Conservation (phyloP, 495 filamentous ascomycete genomes). For the Aspergillus sclerotioniger region DNA sequence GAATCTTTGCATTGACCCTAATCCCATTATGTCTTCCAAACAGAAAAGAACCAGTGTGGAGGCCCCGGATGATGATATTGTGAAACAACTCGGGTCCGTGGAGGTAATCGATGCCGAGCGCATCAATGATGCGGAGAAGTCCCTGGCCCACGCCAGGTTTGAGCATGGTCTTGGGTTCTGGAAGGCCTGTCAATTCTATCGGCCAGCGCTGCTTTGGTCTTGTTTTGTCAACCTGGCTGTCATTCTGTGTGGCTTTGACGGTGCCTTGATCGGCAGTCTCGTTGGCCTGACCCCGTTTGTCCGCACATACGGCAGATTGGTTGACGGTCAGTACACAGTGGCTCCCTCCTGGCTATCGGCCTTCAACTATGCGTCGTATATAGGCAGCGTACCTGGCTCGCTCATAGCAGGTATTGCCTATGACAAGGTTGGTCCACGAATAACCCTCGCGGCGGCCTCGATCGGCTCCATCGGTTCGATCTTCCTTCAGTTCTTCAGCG, state of each 20-base stretch:
- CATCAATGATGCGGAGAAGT: neutral
- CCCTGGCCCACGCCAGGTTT: neutral
- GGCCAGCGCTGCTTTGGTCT: slow-evolving; percentile 1
- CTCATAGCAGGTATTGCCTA: slow-evolving; percentile 2
- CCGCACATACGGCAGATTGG: neutral
- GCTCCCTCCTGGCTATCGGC: slow-evolving; percentile 2
- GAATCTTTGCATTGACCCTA: neutral
- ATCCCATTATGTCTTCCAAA: neutral
- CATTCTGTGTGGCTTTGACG: slow-evolving; percentile 7
- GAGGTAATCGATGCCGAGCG: neutral
- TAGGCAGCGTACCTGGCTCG: slow-evolving; percentile 4
- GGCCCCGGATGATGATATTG: neutral
- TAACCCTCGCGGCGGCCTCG: slow-evolving; percentile 1
- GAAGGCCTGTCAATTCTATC: slow-evolving; percentile 3
- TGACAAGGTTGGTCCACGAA: neutral
- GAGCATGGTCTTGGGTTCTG: neutral
- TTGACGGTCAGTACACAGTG: slow-evolving; percentile 3
- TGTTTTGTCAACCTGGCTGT: slow-evolving; percentile 3
- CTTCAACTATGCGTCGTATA: slow-evolving; percentile 7
- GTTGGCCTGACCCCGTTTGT: slow-evolving; percentile 6
- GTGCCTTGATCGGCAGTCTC: slow-evolving; percentile 5
- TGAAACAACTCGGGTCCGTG: neutral
- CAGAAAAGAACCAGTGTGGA: neutral
- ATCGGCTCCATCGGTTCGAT: slow-evolving; percentile 4
- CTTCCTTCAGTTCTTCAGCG: slow-evolving; percentile 10